A percentile compares a stretch with the other conserved stretches of the same genome.
These are phyloP conservation scores for Chalciporus piperatus DNA, from an alignment of 768 basidiomycete genomes.

Conservation along the genomic window DNA sequence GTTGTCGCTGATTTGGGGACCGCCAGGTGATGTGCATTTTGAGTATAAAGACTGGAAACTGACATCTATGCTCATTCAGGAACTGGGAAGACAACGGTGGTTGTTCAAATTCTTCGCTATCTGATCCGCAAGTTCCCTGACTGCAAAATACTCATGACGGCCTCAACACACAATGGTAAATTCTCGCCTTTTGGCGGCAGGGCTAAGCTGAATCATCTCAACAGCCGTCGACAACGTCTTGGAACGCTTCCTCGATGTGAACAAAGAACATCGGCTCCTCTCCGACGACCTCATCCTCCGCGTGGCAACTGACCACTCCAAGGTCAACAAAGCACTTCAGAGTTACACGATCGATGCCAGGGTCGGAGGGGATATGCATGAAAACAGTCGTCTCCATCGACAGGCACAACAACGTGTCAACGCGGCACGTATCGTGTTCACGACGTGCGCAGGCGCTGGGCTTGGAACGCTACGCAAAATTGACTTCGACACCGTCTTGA, in stretches of 20 bases:
- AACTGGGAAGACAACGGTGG: slow-evolving; percentile 71
- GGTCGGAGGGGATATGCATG: slow-evolving; percentile 56
- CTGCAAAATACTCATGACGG: slow-evolving; percentile 62
- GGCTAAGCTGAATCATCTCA: not conserved
- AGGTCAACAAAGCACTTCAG: slow-evolving; percentile 56
- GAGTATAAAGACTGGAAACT: not conserved
- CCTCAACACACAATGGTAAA: slow-evolving; percentile 66
- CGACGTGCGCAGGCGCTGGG: slow-evolving; percentile 65
- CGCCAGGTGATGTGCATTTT: slow-evolving; percentile 44
- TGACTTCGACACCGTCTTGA: slow-evolving; percentile 59
- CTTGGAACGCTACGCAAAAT: slow-evolving; percentile 53
- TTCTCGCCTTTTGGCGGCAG: no score
- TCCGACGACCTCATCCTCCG: slow-evolving; percentile 58
- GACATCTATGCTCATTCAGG: slow-evolving; percentile 34
- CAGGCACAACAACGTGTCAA: slow-evolving; percentile 59
- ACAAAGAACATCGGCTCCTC: slow-evolving; percentile 43
- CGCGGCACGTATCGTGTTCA: slow-evolving; percentile 56
- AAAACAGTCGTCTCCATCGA: slow-evolving; percentile 54
- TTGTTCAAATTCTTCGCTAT: slow-evolving; percentile 54
- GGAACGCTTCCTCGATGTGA: slow-evolving; percentile 55
- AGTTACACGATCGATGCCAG: slow-evolving; percentile 62
- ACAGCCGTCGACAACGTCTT: slow-evolving; percentile 72
- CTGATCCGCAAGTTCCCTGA: slow-evolving; percentile 33
- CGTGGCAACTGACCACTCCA: slow-evolving; percentile 62
- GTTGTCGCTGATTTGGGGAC: slow-evolving; percentile 66